A percentile compares a stretch with the other conserved stretches of the same genome.
These are phyloP conservation scores for Wickerhamiella pararugosa DNA, from an alignment of 1,139 yeast species.

Conservation along the genomic window DNA sequence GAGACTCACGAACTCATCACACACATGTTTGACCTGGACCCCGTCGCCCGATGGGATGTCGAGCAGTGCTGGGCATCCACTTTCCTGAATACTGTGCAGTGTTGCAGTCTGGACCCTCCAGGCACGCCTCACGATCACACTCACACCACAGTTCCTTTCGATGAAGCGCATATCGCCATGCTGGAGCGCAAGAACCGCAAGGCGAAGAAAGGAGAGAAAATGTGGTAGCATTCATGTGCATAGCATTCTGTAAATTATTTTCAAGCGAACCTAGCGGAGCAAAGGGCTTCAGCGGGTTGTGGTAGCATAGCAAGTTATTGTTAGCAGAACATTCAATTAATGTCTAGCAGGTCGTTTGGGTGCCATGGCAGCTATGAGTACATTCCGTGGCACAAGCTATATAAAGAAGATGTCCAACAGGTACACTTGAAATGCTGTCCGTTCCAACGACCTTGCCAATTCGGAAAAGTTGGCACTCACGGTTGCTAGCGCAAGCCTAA, in stretches of 20 bases:
- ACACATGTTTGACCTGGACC: slow-evolving; percentile 25
- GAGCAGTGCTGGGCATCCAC: slow-evolving; percentile 69
- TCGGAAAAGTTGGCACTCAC: no score
- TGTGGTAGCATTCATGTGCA: slow-evolving; percentile 20
- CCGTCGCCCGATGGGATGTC: slow-evolving; percentile 46
- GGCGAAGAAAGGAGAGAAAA: slow-evolving; percentile 26
- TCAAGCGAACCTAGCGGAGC: no score
- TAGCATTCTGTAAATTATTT: neutral
- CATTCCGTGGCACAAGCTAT: no score
- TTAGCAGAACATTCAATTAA: no score
- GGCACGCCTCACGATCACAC: slow-evolving; percentile 38
- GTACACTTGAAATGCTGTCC: no score
- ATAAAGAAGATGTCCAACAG: no score
- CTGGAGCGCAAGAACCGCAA: slow-evolving; percentile 45
- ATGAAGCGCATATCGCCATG: slow-evolving; percentile 90
- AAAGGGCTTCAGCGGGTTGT: no score
- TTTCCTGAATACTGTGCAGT: slow-evolving; percentile 53
- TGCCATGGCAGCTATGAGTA: no score
- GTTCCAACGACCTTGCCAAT: no score
- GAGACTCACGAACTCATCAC: slow-evolving; percentile 22
- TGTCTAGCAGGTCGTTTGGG: no score
- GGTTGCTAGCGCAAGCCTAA: no score
- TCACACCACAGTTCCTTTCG: slow-evolving; percentile 82
- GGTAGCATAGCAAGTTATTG: no score
- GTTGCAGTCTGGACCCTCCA: slow-evolving; percentile 28